Base-by-base conservation (phyloP, 192 early-diverging fungal genomes). In the Gaertneriomyces semiglobifer region DNA sequence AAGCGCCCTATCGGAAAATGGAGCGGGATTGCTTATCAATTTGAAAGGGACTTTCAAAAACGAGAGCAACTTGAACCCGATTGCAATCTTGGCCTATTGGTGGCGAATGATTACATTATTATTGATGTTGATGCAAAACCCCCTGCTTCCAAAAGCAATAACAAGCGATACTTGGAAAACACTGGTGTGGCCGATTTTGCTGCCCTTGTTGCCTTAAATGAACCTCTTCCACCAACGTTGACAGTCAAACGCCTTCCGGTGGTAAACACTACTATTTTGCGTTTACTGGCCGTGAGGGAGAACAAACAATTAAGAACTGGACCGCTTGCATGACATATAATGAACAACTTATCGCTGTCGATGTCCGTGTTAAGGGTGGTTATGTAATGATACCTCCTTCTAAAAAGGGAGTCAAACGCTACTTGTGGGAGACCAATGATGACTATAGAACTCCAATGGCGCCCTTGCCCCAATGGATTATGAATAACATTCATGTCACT, bases 191-290 rank as follows among this genome's bases (percentile, higher is more conserved):
- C 8, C 9, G 54, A 56, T 56, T 56, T 56, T 19, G 9, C 9
- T 9, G 19, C 54, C 19, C 19, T 56, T 9, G 25, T 56, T 7
- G 8, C 12, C 8, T 7, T 14, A 25, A 56, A 56, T 19, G 54
- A 56, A 25, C 19, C 19, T 9, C 12, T 56, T 25, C 54, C 54
- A 9, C 9, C 9, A 19, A 56, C 54, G 8, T 19, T 56, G 10
- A 12, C 54, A 9, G 54, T 56, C 54, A 56, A 9, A 56, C 54
- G 10, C 54, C 54, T 18, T 18, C n/a, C 8, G 54, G 54, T 19
- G 54, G 54, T 19, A 56, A 56, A 19, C 54, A 56, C 19, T 56
- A 56, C 54, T 56, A 56, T 19, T 56, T 56, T 19, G 19, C 8
- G 9, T 25, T 56, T 9, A 56, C 54, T 12, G 54, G 54, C 54